phyloP scores from a whole-genome alignment of 176 grass and related monocot genomes.

The Luzula sylvatica region DNA sequence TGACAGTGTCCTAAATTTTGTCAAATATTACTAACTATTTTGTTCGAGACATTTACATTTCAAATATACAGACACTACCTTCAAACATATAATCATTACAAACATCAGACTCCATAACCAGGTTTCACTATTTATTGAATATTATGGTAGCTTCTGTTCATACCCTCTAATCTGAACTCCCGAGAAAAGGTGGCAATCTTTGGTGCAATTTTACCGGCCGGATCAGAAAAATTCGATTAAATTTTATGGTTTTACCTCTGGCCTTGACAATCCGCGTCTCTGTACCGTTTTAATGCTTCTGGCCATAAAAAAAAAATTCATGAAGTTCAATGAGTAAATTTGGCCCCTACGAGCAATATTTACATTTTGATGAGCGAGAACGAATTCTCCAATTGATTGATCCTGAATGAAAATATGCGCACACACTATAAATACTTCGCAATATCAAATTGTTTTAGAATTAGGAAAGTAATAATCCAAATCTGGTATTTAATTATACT shows the following conservation, averaged over 20 bases:
- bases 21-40: constrained; percentile 13
- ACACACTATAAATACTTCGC: too few species aligned
- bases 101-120: constrained; percentile 64
- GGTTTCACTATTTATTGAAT: constrained; percentile 91
- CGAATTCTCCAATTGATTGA: constrained; percentile 60
- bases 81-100: not conserved
- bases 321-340: constrained; percentile 92
- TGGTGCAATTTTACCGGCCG: constrained; percentile 95
- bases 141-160: constrained; percentile 75
- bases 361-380: constrained; percentile 74
- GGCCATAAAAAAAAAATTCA: constrained; percentile 86
- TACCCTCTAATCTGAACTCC: constrained; percentile 72
- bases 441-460: too few species aligned
- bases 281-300: constrained; percentile 70
- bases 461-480: too few species aligned
- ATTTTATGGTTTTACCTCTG: constrained; percentile 82
- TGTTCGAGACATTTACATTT: too few species aligned
- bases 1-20: too few species aligned
- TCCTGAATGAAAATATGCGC: constrained; percentile 81
- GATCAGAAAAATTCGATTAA: constrained; percentile 59
- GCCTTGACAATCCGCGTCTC: constrained; percentile 78
- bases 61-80: not conserved
- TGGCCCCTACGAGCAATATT: constrained; percentile 73
- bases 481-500: too few species aligned
- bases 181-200: constrained; percentile 72